Percentiles rank a stretch among this genome's conserved stretches.
Conservation (phyloP, 108 stramenopile species). For the Pseudonitzschia multiseries region DNA sequence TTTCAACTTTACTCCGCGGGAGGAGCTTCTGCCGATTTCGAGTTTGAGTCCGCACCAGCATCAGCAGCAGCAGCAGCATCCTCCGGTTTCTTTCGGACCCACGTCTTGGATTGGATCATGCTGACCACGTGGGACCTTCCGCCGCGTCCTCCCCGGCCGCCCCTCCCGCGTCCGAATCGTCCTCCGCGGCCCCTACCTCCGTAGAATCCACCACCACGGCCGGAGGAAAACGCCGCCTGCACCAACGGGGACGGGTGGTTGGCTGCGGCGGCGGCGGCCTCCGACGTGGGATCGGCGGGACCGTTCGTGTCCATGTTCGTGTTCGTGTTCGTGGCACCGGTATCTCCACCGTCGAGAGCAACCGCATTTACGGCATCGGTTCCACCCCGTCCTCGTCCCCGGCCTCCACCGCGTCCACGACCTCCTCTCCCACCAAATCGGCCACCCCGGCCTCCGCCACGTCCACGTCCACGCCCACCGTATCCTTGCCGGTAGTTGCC, state of each 20-base stretch:
- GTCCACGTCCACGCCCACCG: conserved; percentile 22
- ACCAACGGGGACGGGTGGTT: conserved; percentile 55
- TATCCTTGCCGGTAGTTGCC: conserved; percentile 24
- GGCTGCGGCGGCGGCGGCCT: conserved; percentile 15
- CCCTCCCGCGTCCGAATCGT: conserved; percentile 41
- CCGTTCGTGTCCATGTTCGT: no score
- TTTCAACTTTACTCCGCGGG: conserved; percentile 8
- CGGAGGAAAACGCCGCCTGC: conserved; percentile 40
- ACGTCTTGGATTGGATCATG: conserved; percentile 72
- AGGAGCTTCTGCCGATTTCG: neutral
- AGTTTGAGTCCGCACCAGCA: conserved; percentile 10
- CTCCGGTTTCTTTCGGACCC: conserved; percentile 59
- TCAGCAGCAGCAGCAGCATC: conserved; percentile 28
- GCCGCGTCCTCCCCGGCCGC: conserved; percentile 35
- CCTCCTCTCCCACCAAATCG: conserved; percentile 2
- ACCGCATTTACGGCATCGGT: conserved; percentile 10
- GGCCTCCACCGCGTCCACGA: conserved; percentile 27
- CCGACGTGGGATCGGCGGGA: neutral
- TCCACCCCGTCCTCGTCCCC: conserved; percentile 22
- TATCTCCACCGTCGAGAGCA: no score
- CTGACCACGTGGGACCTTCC: conserved; percentile 55
- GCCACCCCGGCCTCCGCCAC: conserved; percentile 19
- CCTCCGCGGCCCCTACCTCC: conserved; percentile 15
- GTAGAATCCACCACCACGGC: conserved; percentile 41
- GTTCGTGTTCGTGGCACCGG: no score